phyloP scores from a whole-genome alignment of 2,329 filamentous ascomycete genomes.

The Trichoderma sp. region DNA sequence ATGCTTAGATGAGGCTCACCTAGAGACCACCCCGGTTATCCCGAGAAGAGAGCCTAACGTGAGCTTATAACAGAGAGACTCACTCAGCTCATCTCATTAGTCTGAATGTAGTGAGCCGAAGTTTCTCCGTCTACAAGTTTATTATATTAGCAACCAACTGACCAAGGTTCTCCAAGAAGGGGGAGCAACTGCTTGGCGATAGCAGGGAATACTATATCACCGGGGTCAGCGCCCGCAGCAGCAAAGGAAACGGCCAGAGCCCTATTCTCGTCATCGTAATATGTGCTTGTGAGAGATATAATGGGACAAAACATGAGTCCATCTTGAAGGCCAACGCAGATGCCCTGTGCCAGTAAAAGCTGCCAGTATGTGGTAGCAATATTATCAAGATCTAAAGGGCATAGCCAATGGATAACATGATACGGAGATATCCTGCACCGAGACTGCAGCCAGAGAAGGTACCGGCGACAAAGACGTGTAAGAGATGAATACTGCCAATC shows the following conservation, averaged over 20 bases:
- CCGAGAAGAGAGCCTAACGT: no score
- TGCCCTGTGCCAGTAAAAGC: constrained; percentile 53
- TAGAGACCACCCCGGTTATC: no score
- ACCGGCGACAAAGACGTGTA: constrained; percentile 54
- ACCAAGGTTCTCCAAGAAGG: constrained; percentile 30
- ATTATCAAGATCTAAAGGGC: constrained; percentile 45
- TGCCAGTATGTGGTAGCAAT: constrained; percentile 56
- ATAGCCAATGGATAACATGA: constrained; percentile 40
- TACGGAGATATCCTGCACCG: constrained; percentile 52
- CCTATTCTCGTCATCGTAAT: constrained; percentile 53
- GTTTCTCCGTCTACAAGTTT: no score
- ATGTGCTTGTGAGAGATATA: constrained; percentile 63
- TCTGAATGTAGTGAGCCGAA: background rate
- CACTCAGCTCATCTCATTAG: background rate
- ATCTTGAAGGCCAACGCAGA: constrained; percentile 56
- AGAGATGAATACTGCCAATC: constrained; percentile 55
- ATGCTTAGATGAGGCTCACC: no score
- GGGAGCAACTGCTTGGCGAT: constrained; percentile 31
- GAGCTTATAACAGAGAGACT: no score
- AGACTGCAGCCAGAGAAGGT: constrained; percentile 51
- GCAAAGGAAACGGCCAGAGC: constrained; percentile 60
- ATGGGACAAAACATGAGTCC: constrained; percentile 63
- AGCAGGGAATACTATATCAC: constrained; percentile 55
- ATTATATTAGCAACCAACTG: no score
- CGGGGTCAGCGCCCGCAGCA: constrained; percentile 57